Base-by-base conservation (phyloP, 83 land plant species). In the Larix sibirica region DNA sequence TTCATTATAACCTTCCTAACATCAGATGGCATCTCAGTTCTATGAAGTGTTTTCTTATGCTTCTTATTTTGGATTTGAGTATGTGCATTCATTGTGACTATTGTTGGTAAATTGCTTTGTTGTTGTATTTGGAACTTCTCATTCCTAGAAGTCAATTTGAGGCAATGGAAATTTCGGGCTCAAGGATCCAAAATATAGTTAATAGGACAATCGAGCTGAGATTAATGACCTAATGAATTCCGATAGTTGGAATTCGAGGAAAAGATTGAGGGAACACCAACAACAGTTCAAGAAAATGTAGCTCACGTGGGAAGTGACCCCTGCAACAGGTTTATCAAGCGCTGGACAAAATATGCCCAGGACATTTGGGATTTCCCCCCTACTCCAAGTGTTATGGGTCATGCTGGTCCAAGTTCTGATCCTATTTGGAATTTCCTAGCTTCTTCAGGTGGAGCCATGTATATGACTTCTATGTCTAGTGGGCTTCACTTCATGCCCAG, bases 291-390 rank as follows among this genome's bases (percentile, higher is more conserved):
- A 67, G 82, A 66, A 63, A 80, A 86, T 78, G 33, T 75, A 67
- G 4, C 71, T 85, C 75, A 31, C 84, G 86, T 21, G 78, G 61
- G 85, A 81, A n/a, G n/a, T n/a, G n/a, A n/a, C n/a, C n/a, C n/a
- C n/a, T n/a, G n/a, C n/a, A n/a, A n/a, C n/a, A n/a, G 33, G 78
- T 85, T 14, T 54, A 59, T 2, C 84, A 66, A n/a, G n/a, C 62
- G 23, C 5, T 17, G 82, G 70, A 56, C 64, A 58, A 28, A 61
- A 58, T 33, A 79, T 67, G 70, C 90, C 90, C 50, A 86, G 81
- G 1, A 50, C 90, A 3, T 80, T 89, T 64, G 87, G 87, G 89
- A 91, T 91, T 77, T 90, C 33, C 79, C 87, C 4, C 83, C 77
- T 12, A 81, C 62, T 28, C 79, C 79, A 42, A 10, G 80, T 6